Conservation (phyloP, 2,329 filamentous ascomycete genomes). For the Juglanconis juglandina region DNA sequence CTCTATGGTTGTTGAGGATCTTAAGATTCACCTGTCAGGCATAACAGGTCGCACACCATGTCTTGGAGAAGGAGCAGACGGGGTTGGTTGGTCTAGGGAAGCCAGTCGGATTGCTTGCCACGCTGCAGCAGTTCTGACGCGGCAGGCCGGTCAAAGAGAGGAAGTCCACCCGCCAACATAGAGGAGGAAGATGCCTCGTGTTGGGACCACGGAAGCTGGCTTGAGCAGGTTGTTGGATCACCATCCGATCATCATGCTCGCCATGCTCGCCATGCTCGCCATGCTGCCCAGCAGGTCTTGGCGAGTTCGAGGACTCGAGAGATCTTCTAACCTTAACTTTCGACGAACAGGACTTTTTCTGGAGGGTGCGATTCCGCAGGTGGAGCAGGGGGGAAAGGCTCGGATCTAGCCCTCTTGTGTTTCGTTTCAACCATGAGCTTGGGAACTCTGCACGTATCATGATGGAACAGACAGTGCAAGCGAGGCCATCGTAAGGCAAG, state of each 20-base stretch:
- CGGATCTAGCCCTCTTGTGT: not conserved
- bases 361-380: not conserved
- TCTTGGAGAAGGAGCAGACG: not conserved
- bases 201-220: not conserved
- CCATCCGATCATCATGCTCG: not conserved
- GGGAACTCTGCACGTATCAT: constrained; percentile 7
- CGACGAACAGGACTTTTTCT: not conserved
- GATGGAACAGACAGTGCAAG: constrained; percentile 2
- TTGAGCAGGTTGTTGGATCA: not conserved
- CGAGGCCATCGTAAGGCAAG: not conserved
- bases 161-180: not conserved
- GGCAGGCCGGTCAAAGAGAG: too few species aligned
- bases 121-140: too few species aligned
- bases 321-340: constrained; percentile 9
- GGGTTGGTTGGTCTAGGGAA: too few species aligned
- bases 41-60: constrained; percentile 15
- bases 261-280: not conserved
- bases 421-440: constrained; percentile 11
- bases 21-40: not conserved
- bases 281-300: too few species aligned
- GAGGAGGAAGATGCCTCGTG: not conserved
- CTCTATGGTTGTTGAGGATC: not conserved
- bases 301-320: not conserved
- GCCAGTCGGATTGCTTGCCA: too few species aligned
- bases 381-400: not conserved